Evolutionary conservation across 257 asterid genomes (phyloP), one percentile per base, ranked within the genome.

Genomic region (Solanum microdontum): DNA sequence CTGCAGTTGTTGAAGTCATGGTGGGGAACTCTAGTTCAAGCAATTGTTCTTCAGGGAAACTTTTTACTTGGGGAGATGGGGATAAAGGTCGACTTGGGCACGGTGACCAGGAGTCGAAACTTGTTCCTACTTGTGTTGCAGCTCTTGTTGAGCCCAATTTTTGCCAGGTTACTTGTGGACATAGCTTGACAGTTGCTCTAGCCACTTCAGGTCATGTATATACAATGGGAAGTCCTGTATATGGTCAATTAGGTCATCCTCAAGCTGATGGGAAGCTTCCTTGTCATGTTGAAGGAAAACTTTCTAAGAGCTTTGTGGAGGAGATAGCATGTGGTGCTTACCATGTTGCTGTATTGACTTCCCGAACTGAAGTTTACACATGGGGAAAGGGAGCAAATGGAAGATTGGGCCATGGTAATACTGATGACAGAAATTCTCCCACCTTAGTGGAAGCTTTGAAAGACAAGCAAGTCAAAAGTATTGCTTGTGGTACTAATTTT

Each of bases 381-480:
- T 96, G 99, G 99, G 99, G 98, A 33, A 96, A 95, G 89, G 99
- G 99, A 76, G 94, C 95, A 84, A 95, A 94, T 90, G 99, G 99
- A 86, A 93, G 99, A 91, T 91, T 96, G 87, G 99, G 99, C 82
- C 98, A 96, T 72, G 99, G 98, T 40, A 96, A 94, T 91, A 91
- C 91, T 51, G 96, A 95, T 51, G 99, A 95, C 89, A 90, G 95
- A 88, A 95, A 93, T 84, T 85, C 87, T 77, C 99, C 99, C 60
- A 92, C 98, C 58, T 85, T 93, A 72, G 98, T 96, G 30, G 99
- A 96, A 92, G 94, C 98, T 92, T 91, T 96, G 80, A 95, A 94
- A 88, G 98, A 96, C 87, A 96, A 94, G 92, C 99, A 95, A 88
- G 99, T 96, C 58, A 96, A 96, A 92, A 93, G 96, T 85, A 91